phyloP scores from a whole-genome alignment of 306 rosid species.

The Medicago truncatula region MtrunA17r5.0-ANR NC_053048.1:47726001-47726500 shows the following conservation, averaged over 20 bases:
- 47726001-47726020: too few relatives aligned
- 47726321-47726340: constrained; percentile 32
- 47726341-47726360: constrained; percentile 45
- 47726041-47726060: constrained; percentile 32
- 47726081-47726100: too few relatives aligned
- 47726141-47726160: too few relatives aligned
- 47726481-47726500: constrained; percentile 46
- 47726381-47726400: constrained; percentile 41
- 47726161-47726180: too few relatives aligned
- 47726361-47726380: constrained; percentile 62
- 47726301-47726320: constrained; percentile 49
- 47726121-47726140: too few relatives aligned
- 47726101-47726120: too few relatives aligned
- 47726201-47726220: constrained; percentile 27
- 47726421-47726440: constrained; percentile 27
- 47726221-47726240: constrained; percentile 37
- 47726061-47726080: too few relatives aligned
- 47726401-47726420: constrained; percentile 31
- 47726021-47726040: not conserved
- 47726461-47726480: constrained; percentile 41
- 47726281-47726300: constrained; percentile 47
- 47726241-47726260: constrained; percentile 46
- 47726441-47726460: constrained; percentile 39
- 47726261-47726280: constrained; percentile 54
- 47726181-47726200: not conserved